These are phyloP conservation scores for Cardamine chenopodiifolia DNA, from an alignment of 345 rosid genomes.

Conservation along the genomic window DNA sequence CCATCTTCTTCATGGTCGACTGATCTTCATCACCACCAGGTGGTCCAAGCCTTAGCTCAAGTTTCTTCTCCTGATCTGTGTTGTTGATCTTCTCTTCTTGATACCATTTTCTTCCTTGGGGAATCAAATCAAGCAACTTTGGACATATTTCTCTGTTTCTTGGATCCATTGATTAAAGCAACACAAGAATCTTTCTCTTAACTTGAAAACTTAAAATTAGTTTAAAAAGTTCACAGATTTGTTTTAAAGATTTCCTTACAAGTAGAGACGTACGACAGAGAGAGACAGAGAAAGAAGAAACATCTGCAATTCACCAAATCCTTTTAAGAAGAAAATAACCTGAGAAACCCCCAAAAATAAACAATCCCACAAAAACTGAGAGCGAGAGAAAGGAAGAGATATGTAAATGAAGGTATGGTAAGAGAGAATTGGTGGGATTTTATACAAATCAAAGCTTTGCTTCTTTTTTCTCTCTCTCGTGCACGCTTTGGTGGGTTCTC, in stretches of 20 bases:
- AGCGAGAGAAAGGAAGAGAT: conserved; percentile 32
- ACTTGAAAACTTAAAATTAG: conserved; percentile 6
- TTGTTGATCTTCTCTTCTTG: conserved; percentile 42
- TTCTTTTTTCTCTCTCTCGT: conserved; percentile 29
- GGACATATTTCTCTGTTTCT: conserved; percentile 55
- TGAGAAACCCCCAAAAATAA: conserved; percentile 22
- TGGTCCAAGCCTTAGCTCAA: conserved; percentile 95
- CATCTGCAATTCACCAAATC: conserved; percentile 27
- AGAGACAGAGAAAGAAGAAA: not conserved
- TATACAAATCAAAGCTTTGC: conserved; percentile 35
- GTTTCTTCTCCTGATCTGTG: conserved; percentile 69
- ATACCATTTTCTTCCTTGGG: conserved; percentile 51
- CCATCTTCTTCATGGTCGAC: conserved; percentile 42
- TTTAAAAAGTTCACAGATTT: not conserved
- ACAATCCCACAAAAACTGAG: conserved; percentile 34
- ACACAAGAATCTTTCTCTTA: not conserved
- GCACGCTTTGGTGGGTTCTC: conserved; percentile 44
- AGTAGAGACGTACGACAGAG: conserved; percentile 17
- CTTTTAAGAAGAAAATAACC: conserved; percentile 2
- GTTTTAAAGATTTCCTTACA: conserved; percentile 6
- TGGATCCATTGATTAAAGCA: conserved; percentile 50
- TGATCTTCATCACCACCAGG: conserved; percentile 65
- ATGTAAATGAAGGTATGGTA: conserved; percentile 32
- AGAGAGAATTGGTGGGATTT: conserved; percentile 38
- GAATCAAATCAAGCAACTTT: conserved; percentile 67